Evolutionary conservation across 1,284 basidiomycete genomes (phyloP).

Genomic region (Microbotryomycetes sp.): DNA sequence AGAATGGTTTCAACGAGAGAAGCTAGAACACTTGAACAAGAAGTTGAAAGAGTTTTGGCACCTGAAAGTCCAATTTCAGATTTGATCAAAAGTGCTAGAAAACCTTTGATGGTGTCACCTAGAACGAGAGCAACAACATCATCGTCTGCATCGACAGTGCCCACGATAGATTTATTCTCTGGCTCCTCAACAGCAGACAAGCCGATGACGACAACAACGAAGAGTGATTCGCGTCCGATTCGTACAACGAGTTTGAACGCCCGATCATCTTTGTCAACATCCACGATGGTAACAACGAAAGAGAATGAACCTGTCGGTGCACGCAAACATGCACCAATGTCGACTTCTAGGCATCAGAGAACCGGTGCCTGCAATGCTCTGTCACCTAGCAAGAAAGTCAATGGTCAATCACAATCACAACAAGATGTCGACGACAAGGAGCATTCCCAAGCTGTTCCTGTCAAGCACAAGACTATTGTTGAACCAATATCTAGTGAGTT

Average conservation of each 20-base stretch:
- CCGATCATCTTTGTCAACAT: no score
- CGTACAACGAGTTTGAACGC: no score
- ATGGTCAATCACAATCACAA: no score
- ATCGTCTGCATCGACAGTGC: neutral
- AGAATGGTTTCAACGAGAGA: neutral
- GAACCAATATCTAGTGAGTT: neutral
- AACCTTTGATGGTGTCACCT: slow-evolving; percentile 71
- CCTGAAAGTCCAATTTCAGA: slow-evolving; percentile 92
- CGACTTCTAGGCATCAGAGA: neutral
- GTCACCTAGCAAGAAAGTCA: no score
- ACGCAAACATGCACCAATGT: neutral
- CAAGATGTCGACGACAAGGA: no score
- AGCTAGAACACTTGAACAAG: slow-evolving; percentile 57
- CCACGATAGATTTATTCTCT: no score
- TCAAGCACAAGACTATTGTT: no score
- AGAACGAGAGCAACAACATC: slow-evolving; percentile 1
- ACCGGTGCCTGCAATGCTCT: no score
- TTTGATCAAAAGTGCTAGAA: slow-evolving; percentile 74
- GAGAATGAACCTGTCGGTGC: slow-evolving; percentile 8
- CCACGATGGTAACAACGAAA: slow-evolving; percentile 38
- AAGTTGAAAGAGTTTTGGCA: slow-evolving; percentile 90
- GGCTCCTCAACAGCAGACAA: no score
- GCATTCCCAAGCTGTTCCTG: no score
- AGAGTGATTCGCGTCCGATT: no score
- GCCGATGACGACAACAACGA: neutral